A percentile compares a stretch with the other conserved stretches of the same genome.
phyloP scores from a whole-genome alignment of 441 rosid species.

The Adansonia grandidieri region DNA sequence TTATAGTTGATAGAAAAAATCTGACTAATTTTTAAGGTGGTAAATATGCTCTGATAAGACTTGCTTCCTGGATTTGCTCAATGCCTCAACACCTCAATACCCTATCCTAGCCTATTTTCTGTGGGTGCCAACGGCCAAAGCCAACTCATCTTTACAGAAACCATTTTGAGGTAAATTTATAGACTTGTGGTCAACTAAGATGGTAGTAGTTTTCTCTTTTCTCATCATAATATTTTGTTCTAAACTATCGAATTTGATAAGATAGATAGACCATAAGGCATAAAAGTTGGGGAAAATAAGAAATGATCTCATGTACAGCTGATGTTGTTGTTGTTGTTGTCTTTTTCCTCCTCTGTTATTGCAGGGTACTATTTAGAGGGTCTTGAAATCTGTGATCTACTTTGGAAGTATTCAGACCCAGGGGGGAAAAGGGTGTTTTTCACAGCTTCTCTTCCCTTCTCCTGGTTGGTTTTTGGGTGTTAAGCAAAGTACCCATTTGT shows the following conservation, averaged over 20 bases:
- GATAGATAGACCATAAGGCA: neutral
- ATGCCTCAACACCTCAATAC: conserved; percentile 8
- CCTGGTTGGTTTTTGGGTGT: conserved; percentile 25
- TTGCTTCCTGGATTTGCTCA: conserved; percentile 29
- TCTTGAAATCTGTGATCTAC: conserved; percentile 42
- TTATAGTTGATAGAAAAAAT: neutral
- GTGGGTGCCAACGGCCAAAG: conserved; percentile 13
- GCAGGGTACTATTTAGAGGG: conserved; percentile 36
- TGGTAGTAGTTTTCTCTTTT: neutral
- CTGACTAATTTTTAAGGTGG: neutral
- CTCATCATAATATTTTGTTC: neutral
- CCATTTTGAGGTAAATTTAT: conserved; percentile 14
- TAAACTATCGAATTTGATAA: neutral
- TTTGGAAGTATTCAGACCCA: conserved; percentile 32
- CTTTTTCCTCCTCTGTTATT: conserved; percentile 34
- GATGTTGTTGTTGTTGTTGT: conserved; percentile 19
- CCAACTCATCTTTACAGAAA: conserved; percentile 6
- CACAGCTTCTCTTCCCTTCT: conserved; percentile 29
- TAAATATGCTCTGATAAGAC: conserved; percentile 22
- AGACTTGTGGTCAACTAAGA: neutral
- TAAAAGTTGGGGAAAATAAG: conserved; percentile 10
- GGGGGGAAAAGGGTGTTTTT: neutral
- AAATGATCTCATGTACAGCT: neutral
- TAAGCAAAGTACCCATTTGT: conserved; percentile 30
- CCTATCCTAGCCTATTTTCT: neutral